Base-by-base conservation (phyloP, 345 rosid species). In the Lagerstroemia speciosa region DNA sequence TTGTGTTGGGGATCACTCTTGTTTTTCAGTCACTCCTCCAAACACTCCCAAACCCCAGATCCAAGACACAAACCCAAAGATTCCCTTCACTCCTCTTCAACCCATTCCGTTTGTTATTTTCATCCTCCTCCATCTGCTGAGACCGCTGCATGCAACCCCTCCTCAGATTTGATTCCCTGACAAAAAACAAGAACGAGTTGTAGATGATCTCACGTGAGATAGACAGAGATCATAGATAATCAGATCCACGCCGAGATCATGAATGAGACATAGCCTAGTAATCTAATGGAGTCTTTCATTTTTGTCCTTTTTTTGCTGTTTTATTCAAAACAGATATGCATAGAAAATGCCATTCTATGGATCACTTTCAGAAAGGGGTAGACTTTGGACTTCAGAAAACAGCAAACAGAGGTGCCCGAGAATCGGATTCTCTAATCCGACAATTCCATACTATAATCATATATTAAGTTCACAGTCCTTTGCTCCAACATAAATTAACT, bases 131-230 rank as follows among this genome's bases (percentile, higher is more conserved):
- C 45, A 45, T 41, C 72, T 64, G 40, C 57, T 41, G 45, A 8
- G 8, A 41, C n/a, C 62, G 3, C 14, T 32, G 45, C 26, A 67
- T 37, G 46, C 63, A 34, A 31, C 22, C 38, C 70, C 14, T 29
- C 48, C 34, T 29, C 26, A 26, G n/a, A n/a, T 43, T 16, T 45
- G 70, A 67, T 67, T 67, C 70, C 33, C 60, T 52, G 30, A 27
- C 20, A 22, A 27, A 58, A 2, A 57, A 27, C 26, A 58, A 3
- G 26, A n/a, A 52, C 19, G 9, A 52, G 57, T n/a, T 52, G 19
- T 6, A 52, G 26, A 52, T 6, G 57, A 52, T 22, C 57, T 52
- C 24, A 57, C 63, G 6, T 27, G 63, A 48, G 30, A 57, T 65
- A 62, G 40, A 14, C 22, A 71, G 53, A 6, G 40, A 67, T 52